These are phyloP conservation scores for Hypholoma sublateritium DNA, from an alignment of 768 basidiomycete species.

Conservation along the genomic window DNA sequence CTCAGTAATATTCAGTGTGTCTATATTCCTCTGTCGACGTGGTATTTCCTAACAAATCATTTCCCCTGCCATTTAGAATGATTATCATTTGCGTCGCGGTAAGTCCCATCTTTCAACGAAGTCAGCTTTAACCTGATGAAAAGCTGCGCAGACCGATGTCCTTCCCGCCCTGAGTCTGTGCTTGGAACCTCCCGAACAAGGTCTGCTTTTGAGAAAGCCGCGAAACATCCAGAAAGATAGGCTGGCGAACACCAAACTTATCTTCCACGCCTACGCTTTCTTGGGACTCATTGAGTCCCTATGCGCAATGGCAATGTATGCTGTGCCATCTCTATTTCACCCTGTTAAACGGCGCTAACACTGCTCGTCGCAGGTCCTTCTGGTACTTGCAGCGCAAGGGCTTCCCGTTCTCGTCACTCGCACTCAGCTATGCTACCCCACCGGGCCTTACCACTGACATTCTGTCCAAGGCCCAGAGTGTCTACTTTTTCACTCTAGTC, in stretches of 20 bases:
- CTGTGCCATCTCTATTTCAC: background rate
- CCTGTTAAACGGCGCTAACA: constrained; percentile 4
- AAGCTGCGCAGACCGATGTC: constrained; percentile 46
- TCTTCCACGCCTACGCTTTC: constrained; percentile 60
- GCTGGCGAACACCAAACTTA: constrained; percentile 50
- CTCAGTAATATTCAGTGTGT: constrained; percentile 41
- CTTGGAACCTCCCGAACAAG: constrained; percentile 61
- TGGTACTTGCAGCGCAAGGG: constrained; percentile 42
- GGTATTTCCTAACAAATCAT: background rate
- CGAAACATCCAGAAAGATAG: constrained; percentile 56
- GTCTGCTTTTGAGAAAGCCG: constrained; percentile 53
- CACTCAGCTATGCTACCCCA: constrained; percentile 36
- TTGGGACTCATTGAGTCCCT: constrained; percentile 48
- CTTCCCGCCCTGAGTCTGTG: constrained; percentile 53
- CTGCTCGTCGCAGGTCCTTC: constrained; percentile 20
- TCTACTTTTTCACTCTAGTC: constrained; percentile 52
- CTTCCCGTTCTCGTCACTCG: constrained; percentile 45
- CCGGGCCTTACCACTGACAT: constrained; percentile 39
- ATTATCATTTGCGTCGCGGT: constrained; percentile 51
- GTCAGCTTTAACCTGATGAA: background rate
- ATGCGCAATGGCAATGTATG: constrained; percentile 49
- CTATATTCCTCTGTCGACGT: constrained; percentile 1
- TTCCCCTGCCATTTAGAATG: constrained; percentile 22
- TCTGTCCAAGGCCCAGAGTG: constrained; percentile 46
- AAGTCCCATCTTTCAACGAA: background rate